Conservation (phyloP, 495 filamentous ascomycete species). For the Daldinia vernicosa region DNA sequence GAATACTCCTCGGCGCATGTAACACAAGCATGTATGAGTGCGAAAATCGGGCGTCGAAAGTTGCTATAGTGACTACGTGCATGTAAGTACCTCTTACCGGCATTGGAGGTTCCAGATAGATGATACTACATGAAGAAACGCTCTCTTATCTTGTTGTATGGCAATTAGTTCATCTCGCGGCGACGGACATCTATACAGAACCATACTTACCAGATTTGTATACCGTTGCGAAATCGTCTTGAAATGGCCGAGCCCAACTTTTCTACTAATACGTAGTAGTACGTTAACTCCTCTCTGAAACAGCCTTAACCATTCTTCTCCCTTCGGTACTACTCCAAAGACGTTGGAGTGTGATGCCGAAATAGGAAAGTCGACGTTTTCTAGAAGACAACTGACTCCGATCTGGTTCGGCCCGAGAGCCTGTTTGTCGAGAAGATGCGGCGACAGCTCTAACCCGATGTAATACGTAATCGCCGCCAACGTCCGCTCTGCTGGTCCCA, state of each 20-base stretch:
- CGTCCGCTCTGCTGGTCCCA: constrained; percentile 17
- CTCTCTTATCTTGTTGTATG: not conserved
- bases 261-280: not conserved
- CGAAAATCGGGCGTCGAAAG: constrained; percentile 10
- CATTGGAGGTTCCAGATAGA: not conserved
- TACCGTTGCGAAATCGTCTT: not conserved
- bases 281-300: constrained; percentile 18
- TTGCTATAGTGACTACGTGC: not conserved
- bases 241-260: constrained; percentile 5
- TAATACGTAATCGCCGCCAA: constrained; percentile 22
- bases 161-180: constrained; percentile 19
- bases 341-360: constrained; percentile 5
- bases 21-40: constrained; percentile 13
- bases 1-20: constrained; percentile 14
- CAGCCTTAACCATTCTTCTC: not conserved
- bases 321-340: constrained; percentile 1
- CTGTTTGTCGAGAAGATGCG: constrained; percentile 9
- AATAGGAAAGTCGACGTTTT: constrained; percentile 23
- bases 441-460: constrained; percentile 8
- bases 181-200: not conserved
- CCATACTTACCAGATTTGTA: constrained; percentile 1
- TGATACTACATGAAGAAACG: not conserved
- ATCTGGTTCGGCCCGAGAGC: constrained; percentile 23
- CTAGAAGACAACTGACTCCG: constrained; percentile 27
- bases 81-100: not conserved